Conservation (phyloP, 1,284 basidiomycete genomes). For the Malassezia arunalokei region DNA sequence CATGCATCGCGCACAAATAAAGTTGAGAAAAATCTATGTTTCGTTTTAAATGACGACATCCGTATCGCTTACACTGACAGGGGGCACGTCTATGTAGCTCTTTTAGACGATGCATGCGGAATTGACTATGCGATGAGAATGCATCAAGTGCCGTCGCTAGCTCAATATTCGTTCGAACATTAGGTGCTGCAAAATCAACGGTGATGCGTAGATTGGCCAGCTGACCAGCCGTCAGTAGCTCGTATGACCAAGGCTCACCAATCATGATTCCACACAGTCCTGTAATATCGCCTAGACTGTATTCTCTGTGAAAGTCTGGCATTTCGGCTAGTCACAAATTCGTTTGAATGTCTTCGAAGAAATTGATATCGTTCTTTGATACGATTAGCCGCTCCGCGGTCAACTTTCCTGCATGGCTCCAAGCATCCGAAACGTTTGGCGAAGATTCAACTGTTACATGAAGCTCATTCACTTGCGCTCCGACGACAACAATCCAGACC, state of each 20-base stretch:
- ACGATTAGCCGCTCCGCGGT: constrained; percentile 1
- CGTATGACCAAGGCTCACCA: constrained; percentile 2
- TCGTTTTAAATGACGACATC: not conserved
- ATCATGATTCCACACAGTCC: constrained; percentile 1
- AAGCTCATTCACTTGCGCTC: not conserved
- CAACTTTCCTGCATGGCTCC: constrained; percentile 4
- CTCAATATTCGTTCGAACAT: not conserved
- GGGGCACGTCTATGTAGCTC: not conserved
- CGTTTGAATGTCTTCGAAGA: not conserved
- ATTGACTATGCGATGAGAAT: constrained; percentile 5
- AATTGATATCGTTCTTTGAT: not conserved
- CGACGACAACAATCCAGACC: constrained; percentile 5
- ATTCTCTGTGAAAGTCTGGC: too few relatives aligned
- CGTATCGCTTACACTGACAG: not conserved
- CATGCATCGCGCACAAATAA: too few relatives aligned
- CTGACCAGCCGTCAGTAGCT: constrained; percentile 3
- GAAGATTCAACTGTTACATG: not conserved
- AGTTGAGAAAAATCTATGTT: not conserved
- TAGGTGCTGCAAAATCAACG: constrained; percentile 2
- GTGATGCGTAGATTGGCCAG: not conserved
- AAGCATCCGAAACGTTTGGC: not conserved
- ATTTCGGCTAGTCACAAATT: too few relatives aligned
- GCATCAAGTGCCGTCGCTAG: constrained; percentile 6
- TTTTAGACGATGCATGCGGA: constrained; percentile 3
- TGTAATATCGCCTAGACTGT: constrained; percentile 1